Evolutionary conservation across 2,329 filamentous ascomycete genomes (phyloP).

Genomic region (Chalaropsis ovoidea): DNA sequence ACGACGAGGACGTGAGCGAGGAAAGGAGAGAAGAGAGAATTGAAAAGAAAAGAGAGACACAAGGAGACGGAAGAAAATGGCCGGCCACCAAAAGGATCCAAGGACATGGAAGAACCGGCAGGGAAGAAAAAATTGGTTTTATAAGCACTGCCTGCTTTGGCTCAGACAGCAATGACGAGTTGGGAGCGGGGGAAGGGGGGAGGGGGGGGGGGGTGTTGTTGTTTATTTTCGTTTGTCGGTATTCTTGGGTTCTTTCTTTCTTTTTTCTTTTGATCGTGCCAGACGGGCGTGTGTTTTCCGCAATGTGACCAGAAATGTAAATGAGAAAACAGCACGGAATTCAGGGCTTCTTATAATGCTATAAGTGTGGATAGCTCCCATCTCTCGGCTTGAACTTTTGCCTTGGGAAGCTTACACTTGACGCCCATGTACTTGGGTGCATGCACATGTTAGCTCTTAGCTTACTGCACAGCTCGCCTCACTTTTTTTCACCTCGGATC

Average conservation of each 20-base stretch:
- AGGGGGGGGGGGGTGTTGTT: constrained; percentile 1
- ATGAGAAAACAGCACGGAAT: background rate
- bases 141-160: constrained; percentile 5
- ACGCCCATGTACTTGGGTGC: background rate
- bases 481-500: background rate
- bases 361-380: background rate
- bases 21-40: background rate
- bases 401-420: background rate
- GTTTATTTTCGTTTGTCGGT: constrained; percentile 11
- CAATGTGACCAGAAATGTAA: background rate
- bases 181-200: background rate
- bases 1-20: background rate
- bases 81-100: background rate
- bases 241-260: background rate
- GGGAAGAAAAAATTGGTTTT: background rate
- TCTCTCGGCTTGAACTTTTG: background rate
- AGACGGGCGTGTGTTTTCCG: background rate
- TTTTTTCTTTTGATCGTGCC: background rate
- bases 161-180: constrained; percentile 12
- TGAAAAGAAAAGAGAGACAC: background rate
- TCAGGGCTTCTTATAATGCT: constrained; percentile 5
- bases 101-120: background rate
- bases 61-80: background rate
- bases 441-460: background rate
- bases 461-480: background rate